Evolutionary conservation across 805 yeast species (phyloP), one percentile per base, ranked within the genome.

Genomic region (Metschnikowia corniflorae): DNA sequence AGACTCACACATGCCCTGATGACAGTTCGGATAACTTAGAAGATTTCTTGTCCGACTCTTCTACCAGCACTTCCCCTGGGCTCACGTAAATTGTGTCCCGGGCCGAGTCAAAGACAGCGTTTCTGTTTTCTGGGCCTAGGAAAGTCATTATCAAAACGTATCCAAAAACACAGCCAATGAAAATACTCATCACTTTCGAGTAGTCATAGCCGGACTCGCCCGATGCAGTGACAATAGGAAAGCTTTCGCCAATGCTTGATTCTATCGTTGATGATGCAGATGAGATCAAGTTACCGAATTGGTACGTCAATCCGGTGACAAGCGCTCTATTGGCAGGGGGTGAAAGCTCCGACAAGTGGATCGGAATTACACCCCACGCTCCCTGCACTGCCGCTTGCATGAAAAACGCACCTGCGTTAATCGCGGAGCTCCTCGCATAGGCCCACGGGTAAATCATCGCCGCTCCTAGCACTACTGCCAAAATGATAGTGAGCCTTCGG

Each of bases 181-280:
- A 76, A 33, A 79, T 77, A 22, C 80, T 71, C 86, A 81, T 80
- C 33, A 79, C 85, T 49, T 72, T 74, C n/a, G 81, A 82, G 57
- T 82, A 83, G 54, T 82, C 70, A 51, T 69, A 75, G 4, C 51
- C 51, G 8, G 35, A 47, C 14, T 39, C 43, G 2, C 50, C 55
- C 8, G 49, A 44, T 3, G 46, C 42, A 6, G 44, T 38, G 3
- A 38, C 29, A 19, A 80, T 49, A 2, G 86, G 87, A 66, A 79
- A 83, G 34, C 65, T 58, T 21, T 67, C 68, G 18, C 88, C 82
- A 28, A 79, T 60, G n/a, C 69, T 64, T 3, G 86, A 65, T 57
- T 82, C 86, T 43, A 82, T 82, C 5, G 89, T 82, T 14, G 82
- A 71, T 3, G 84, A 74, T 1, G 86, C 87, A 15, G 83, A 73